phyloP scores from a whole-genome alignment of 148 eudicot genomes.

The Rhododendron henanense region DNA sequence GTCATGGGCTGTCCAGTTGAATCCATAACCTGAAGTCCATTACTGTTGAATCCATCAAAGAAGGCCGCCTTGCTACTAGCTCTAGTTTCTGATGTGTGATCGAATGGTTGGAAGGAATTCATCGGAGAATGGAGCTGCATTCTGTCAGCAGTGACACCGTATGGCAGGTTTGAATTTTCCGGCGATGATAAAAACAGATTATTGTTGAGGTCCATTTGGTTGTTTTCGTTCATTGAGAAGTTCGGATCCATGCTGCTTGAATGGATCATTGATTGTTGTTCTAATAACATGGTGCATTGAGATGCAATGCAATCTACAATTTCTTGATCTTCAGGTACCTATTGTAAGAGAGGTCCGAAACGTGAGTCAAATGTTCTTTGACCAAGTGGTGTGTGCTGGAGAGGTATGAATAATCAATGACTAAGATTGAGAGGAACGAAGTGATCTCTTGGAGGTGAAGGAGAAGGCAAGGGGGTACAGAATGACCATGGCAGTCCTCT shows the following conservation, averaged over 20 bases:
- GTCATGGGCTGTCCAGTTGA: background rate
- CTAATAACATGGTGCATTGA: slow-evolving; percentile 50
- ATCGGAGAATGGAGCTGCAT: slow-evolving; percentile 23
- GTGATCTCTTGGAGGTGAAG: no score
- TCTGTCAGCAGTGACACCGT: slow-evolving; percentile 27
- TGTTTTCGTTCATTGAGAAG: slow-evolving; percentile 20
- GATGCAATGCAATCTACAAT: slow-evolving; percentile 55
- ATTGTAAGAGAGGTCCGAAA: background rate
- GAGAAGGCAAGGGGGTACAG: no score
- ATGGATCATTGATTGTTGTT: slow-evolving; percentile 42
- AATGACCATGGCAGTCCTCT: no score
- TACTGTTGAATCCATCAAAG: background rate
- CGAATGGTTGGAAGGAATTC: slow-evolving; percentile 45
- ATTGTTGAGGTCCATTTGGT: slow-evolving; percentile 18
- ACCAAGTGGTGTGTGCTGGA: no score
- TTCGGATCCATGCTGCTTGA: slow-evolving; percentile 24
- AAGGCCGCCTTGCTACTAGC: slow-evolving; percentile 19
- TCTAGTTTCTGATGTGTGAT: slow-evolving; percentile 24
- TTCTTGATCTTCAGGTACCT: slow-evolving; percentile 76
- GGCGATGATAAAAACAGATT: slow-evolving; percentile 17
- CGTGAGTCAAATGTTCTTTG: no score
- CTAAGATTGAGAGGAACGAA: no score
- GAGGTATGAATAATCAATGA: no score
- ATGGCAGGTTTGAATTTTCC: slow-evolving; percentile 27
- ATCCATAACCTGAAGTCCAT: background rate